Conservation (phyloP, 2,329 filamentous ascomycete species). For the Stemphylium vesicarium region DNA sequence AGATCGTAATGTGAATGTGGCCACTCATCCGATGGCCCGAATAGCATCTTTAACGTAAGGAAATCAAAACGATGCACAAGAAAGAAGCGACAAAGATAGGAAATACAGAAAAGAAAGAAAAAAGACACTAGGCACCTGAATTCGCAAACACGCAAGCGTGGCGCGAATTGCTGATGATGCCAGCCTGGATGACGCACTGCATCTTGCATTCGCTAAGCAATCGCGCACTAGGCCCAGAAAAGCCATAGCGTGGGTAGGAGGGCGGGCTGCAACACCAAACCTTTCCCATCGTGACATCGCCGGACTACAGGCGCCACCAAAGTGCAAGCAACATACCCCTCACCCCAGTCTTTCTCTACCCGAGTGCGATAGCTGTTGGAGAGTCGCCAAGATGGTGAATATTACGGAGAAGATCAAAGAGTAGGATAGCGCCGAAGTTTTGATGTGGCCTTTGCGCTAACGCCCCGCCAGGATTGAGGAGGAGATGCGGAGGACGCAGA, state of each 20-base stretch:
- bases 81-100: constrained; percentile 6
- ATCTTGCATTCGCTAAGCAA: constrained; percentile 28
- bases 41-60: constrained; percentile 15
- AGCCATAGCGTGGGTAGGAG: constrained; percentile 10
- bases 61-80: constrained; percentile 4
- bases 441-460: constrained; percentile 36
- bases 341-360: constrained; percentile 12
- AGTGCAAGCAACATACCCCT: constrained; percentile 6
- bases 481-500: constrained; percentile 99
- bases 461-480: constrained; percentile 83
- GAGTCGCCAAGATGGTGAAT: constrained; percentile 79
- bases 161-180: constrained; percentile 15
- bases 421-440: constrained; percentile 60
- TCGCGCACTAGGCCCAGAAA: constrained; percentile 22
- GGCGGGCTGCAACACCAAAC: constrained; percentile 44
- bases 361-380: neutral
- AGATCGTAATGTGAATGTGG: constrained; percentile 45
- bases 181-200: constrained; percentile 37
- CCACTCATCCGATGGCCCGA: constrained; percentile 26
- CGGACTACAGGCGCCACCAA: constrained; percentile 17
- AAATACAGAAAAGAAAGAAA: neutral
- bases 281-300: constrained; percentile 38
- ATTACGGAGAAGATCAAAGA: constrained; percentile 99
- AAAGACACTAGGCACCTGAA: neutral
- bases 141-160: constrained; percentile 21